Evolutionary conservation across 2,329 filamentous ascomycete species (phyloP).

Genomic region (Akanthomyces uredinophilus): DNA sequence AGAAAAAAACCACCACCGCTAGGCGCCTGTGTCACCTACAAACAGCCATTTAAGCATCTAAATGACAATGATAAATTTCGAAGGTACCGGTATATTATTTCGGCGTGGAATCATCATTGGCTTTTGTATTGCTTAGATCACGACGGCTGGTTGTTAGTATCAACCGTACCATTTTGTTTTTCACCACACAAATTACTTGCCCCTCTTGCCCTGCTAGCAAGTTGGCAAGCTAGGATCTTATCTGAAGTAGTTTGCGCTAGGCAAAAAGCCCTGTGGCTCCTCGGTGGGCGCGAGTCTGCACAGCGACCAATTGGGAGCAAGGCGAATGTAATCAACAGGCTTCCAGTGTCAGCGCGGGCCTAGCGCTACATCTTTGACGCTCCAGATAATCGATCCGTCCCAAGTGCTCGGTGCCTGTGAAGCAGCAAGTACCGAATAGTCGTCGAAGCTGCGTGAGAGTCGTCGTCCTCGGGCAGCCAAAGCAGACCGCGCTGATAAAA

Average conservation of each 20-base stretch:
- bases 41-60: no score
- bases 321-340: constrained; percentile 25
- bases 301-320: constrained; percentile 19
- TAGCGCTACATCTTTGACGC: constrained; percentile 11
- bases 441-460: neutral
- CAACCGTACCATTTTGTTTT: no score
- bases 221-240: no score
- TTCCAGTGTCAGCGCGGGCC: constrained; percentile 6
- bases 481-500: neutral
- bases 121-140: no score
- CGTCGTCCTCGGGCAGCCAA: neutral
- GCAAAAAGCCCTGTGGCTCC: constrained; percentile 6
- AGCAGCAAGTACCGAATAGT: constrained; percentile 9
- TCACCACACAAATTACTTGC: no score
- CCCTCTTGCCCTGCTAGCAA: no score
- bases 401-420: constrained; percentile 1
- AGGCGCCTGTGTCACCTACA: no score
- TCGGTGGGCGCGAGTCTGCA: neutral
- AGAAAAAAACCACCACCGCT: neutral
- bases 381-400: constrained; percentile 12
- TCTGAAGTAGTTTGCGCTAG: no score
- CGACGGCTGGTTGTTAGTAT: no score
- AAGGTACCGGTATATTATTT: no score
- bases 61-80: no score
- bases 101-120: no score